Base-by-base conservation (phyloP, 2,329 filamentous ascomycete species). In the Claviceps humidiphila region DNA sequence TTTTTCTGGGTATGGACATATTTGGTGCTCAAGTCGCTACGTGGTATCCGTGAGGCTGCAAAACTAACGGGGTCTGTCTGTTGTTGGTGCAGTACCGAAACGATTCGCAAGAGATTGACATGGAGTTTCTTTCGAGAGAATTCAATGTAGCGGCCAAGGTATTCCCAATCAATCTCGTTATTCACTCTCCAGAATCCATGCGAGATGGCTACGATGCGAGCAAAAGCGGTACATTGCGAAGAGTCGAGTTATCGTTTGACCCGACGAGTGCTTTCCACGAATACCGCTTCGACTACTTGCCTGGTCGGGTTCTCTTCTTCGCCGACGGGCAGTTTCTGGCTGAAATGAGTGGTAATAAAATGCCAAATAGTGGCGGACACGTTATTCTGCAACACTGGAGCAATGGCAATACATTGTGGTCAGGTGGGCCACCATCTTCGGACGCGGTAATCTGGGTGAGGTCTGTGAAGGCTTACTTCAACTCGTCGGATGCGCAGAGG, bases 391-490 rank as follows among this genome's bases (percentile, higher is more conserved):
- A 82, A 59, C 86, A 90, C 64, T 82, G 86, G 86, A 87, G 83
- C 63, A 90, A 89, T 58, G 86, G 86, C 38, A 84, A 89, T 61
- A 63, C 72, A 5, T 61, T 71, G 1, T 91, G 87, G 87, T 85
- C 82, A 42, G 80, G 74, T 13, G 87, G 86, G 0, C 87, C 87
- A 2, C 86, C 87, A 0, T 57, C 58, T 0, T 56, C 71, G 38
- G 82, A 89, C 59, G 79, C 85, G 0, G 67, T 75, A 17, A 71
- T 87, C 59, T 78, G 74, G 6, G 73, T 90, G 24, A 77, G 74
- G 40, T 89, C 89, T 60, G 75, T 89, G 53, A 88, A 87, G 64
- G 82, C 82, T 0, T 91, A 90, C 66, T 91, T 89, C 71, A 90
- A 90, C 70, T 82, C 82, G 16, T 82, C 82, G 3, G 58, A 71